A percentile compares a stretch with the other conserved stretches of the same genome.
phyloP scores from a whole-genome alignment of 2,329 filamentous ascomycete species.

The Fusarium liriodendri region DNA sequence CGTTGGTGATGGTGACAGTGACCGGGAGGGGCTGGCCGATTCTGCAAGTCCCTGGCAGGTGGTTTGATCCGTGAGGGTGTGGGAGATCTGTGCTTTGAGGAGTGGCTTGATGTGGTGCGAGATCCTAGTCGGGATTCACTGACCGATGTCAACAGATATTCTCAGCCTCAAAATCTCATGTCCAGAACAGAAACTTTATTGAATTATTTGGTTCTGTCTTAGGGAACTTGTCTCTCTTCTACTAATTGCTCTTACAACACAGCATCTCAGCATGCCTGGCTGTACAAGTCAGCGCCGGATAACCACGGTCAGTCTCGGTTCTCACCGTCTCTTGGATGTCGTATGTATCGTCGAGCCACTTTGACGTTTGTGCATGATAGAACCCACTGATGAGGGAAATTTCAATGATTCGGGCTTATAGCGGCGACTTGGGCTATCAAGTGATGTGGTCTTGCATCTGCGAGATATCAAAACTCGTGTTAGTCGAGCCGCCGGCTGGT shows the following conservation, averaged over 20 bases:
- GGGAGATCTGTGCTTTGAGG: background rate
- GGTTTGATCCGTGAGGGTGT: slow-evolving; percentile 4
- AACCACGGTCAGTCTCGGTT: background rate
- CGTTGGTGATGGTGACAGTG: background rate
- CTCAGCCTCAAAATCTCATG: background rate
- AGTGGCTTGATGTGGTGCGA: background rate
- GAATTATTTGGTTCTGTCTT: background rate
- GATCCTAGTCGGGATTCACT: background rate
- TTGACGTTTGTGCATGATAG: background rate
- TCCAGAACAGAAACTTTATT: background rate
- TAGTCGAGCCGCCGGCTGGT: background rate
- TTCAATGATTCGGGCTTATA: background rate
- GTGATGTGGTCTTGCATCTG: background rate
- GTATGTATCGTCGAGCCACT: background rate
- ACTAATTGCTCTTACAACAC: background rate
- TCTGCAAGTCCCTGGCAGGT: background rate
- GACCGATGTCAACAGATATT: background rate
- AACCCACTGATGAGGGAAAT: background rate
- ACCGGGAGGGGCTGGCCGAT: background rate
- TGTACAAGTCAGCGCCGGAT: background rate
- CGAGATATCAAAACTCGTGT: background rate
- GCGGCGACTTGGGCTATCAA: background rate
- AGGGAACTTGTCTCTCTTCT: background rate
- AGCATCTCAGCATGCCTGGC: background rate
- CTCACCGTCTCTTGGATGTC: background rate